phyloP scores from a whole-genome alignment of 2,329 filamentous ascomycete genomes.

The Fusarium sp. region DNA sequence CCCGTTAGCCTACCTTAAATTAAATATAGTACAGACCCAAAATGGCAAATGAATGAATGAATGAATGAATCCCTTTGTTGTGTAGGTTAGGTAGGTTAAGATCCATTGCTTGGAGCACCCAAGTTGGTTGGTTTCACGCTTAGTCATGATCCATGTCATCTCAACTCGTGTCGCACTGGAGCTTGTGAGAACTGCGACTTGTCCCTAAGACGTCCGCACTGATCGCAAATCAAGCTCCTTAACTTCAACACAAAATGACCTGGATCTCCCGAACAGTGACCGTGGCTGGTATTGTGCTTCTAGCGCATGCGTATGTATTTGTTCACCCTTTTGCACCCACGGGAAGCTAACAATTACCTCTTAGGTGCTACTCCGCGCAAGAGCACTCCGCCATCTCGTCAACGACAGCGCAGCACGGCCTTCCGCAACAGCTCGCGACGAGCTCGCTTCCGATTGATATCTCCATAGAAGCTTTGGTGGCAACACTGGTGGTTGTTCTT shows the following conservation, averaged over 20 bases:
- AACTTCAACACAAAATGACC: conserved; percentile 66
- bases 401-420: conserved; percentile 58
- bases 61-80: not conserved
- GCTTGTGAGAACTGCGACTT: conserved; percentile 30
- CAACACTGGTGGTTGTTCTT: conserved; percentile 82
- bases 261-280: conserved; percentile 79
- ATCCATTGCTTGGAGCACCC: not conserved
- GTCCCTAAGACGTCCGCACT: conserved; percentile 29
- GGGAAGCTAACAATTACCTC: conserved; percentile 29
- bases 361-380: conserved; percentile 94
- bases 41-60: not conserved
- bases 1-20: not conserved
- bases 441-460: conserved; percentile 84
- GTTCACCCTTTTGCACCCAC: not conserved
- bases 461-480: conserved; percentile 84
- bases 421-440: conserved; percentile 55
- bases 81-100: not conserved
- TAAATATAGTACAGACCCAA: not conserved
- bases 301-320: conserved; percentile 83
- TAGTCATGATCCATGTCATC: conserved; percentile 39
- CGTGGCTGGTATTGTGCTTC: conserved; percentile 79
- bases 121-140: conserved; percentile 11
- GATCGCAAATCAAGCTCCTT: conserved; percentile 13
- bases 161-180: not conserved
- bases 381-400: conserved; percentile 85